Evolutionary conservation across 1,139 yeast genomes (phyloP).

Genomic region (Arxiozyma bovina): DNA sequence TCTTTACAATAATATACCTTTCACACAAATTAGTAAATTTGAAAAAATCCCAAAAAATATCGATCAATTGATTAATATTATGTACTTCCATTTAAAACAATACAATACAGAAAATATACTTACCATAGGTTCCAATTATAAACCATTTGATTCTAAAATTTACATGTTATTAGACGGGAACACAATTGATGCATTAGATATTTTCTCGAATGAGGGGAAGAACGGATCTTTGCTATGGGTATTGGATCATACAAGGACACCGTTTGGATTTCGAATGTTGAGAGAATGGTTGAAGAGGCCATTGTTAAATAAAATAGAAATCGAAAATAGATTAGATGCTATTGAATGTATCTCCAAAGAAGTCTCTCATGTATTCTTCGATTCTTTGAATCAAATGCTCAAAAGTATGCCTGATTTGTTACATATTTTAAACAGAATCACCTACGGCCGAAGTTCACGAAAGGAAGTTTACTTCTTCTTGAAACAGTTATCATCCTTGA

Average conservation of each 20-base stretch:
- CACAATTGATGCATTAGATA: constrained; percentile 62
- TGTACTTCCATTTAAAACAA: constrained; percentile 49
- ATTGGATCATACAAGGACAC: constrained; percentile 69
- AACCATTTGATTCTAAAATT: constrained; percentile 42
- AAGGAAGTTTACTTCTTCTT: constrained; percentile 59
- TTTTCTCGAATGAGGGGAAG: constrained; percentile 52
- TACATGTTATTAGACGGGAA: constrained; percentile 64
- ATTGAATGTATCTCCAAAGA: constrained; percentile 46
- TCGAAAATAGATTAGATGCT: constrained; percentile 51
- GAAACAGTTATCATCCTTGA: constrained; percentile 37
- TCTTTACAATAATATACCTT: background rate
- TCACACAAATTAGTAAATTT: background rate
- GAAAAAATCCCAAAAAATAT: constrained; percentile 6
- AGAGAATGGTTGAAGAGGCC: constrained; percentile 73
- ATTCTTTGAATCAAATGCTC: constrained; percentile 41
- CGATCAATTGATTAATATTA: constrained; percentile 31
- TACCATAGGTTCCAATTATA: constrained; percentile 42
- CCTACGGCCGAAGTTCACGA: constrained; percentile 56
- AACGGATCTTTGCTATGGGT: constrained; percentile 73
- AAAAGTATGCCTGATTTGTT: constrained; percentile 56
- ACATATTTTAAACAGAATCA: constrained; percentile 54
- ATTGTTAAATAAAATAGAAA: constrained; percentile 35
- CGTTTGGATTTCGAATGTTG: constrained; percentile 61
- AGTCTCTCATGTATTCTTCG: constrained; percentile 43
- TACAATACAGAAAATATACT: constrained; percentile 55